A percentile compares a stretch with the other conserved stretches of the same genome.
phyloP scores from a whole-genome alignment of 306 rosid genomes.

The Quercus cerris region DNA sequence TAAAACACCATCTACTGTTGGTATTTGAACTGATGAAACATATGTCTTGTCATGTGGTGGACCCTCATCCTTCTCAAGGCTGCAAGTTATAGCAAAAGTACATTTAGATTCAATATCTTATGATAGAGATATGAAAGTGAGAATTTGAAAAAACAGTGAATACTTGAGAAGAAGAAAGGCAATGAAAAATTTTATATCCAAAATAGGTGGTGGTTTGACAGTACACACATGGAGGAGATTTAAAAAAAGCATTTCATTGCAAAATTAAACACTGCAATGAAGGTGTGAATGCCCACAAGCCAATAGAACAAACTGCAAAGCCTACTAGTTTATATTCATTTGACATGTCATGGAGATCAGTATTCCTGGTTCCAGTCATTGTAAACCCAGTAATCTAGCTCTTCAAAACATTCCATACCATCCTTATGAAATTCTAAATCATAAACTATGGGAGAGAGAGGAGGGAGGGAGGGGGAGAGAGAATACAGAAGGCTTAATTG shows the following conservation, averaged over 20 bases:
- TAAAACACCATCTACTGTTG: conserved; percentile 20
- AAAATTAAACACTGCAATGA: not conserved
- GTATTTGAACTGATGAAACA: conserved; percentile 41
- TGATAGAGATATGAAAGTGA: not conserved
- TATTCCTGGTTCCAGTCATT: no score
- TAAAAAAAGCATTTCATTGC: not conserved
- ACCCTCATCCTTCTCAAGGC: conserved; percentile 52
- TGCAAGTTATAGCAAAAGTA: conserved; percentile 28
- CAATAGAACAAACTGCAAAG: not conserved
- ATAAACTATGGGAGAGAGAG: no score
- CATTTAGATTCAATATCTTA: not conserved
- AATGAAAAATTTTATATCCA: not conserved
- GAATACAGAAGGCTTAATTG: not conserved
- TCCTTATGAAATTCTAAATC: not conserved
- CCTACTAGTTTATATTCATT: not conserved
- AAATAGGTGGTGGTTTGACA: not conserved
- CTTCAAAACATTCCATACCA: not conserved
- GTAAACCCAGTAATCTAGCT: not conserved
- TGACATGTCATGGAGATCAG: not conserved
- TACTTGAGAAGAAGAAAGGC: not conserved
- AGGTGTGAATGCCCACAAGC: not conserved
- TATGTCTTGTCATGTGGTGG: conserved; percentile 52
- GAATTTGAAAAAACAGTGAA: not conserved
- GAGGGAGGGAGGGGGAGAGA: no score
- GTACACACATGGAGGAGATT: not conserved